Conservation (phyloP, 2,329 filamentous ascomycete genomes). For the Talaromyces rugulosus region DNA sequence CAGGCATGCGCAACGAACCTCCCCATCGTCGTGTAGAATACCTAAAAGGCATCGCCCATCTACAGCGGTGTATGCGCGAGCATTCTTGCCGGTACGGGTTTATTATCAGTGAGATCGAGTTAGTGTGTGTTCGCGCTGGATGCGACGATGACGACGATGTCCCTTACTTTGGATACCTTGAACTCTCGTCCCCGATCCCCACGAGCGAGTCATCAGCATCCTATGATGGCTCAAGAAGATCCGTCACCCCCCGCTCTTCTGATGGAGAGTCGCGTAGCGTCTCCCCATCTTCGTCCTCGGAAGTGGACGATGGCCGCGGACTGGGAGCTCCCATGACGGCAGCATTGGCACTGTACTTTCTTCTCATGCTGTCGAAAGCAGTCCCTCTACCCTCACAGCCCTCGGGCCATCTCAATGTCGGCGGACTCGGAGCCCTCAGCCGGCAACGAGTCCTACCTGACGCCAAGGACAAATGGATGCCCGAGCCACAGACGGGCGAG, state of each 20-base stretch:
- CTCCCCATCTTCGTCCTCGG: conserved; percentile 16
- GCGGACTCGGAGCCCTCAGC: conserved; percentile 54
- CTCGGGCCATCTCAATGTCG: conserved; percentile 58
- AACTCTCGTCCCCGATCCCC: conserved; percentile 60
- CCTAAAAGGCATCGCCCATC: conserved; percentile 75
- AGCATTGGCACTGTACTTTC: conserved; percentile 58
- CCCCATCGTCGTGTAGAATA: conserved; percentile 86
- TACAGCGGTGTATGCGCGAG: conserved; percentile 90
- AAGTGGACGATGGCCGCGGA: background rate
- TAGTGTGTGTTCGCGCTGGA: conserved; percentile 82
- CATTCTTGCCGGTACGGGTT: conserved; percentile 92
- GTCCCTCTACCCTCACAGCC: conserved; percentile 54
- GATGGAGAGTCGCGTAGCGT: conserved; percentile 24
- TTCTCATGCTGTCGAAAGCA: conserved; percentile 63
- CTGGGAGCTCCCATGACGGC: conserved; percentile 49
- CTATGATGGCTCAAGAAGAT: conserved; percentile 4
- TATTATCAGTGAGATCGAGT: conserved; percentile 93
- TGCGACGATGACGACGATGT: conserved; percentile 53
- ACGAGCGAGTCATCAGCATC: conserved; percentile 41
- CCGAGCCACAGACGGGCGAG: conserved; percentile 56
- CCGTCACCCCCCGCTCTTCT: conserved; percentile 25
- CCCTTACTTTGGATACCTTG: conserved; percentile 85
- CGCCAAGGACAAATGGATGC: conserved; percentile 59
- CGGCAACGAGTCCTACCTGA: conserved; percentile 51
- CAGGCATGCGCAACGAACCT: conserved; percentile 81